Evolutionary conservation across 176 grass and related monocot species (phyloP).

Genomic region (Carex pumila): DNA sequence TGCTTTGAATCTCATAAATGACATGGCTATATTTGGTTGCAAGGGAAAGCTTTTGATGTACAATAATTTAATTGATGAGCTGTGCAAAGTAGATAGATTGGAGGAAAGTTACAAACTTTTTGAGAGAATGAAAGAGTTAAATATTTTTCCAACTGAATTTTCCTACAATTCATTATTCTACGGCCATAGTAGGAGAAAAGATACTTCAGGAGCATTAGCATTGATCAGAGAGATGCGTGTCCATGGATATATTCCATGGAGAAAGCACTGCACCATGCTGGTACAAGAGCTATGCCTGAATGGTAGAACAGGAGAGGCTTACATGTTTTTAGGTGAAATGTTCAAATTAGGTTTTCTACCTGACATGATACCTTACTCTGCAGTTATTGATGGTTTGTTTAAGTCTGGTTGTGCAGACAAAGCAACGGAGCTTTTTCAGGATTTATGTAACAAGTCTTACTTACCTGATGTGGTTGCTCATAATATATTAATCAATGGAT

Average conservation of each 20-base stretch:
- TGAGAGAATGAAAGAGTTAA: conserved; percentile 47
- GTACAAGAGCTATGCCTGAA: conserved; percentile 68
- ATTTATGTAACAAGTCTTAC: conserved; percentile 57
- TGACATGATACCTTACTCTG: conserved; percentile 79
- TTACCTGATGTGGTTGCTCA: conserved; percentile 90
- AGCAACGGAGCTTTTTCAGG: conserved; percentile 50
- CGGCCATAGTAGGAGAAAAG: conserved; percentile 46
- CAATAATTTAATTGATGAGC: conserved; percentile 74
- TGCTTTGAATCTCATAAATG: conserved; percentile 59
- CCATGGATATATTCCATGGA: conserved; percentile 57
- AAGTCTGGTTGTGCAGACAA: conserved; percentile 50
- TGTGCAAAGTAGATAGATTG: conserved; percentile 59
- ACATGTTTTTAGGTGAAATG: conserved; percentile 68
- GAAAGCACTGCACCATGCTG: conserved; percentile 83
- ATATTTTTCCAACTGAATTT: conserved; percentile 59
- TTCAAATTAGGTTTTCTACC: conserved; percentile 70
- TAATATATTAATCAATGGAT: conserved; percentile 94
- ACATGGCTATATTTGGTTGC: conserved; percentile 49
- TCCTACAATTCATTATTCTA: conserved; percentile 83
- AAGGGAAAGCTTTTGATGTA: conserved; percentile 79
- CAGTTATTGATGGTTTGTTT: conserved; percentile 70
- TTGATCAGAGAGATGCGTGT: conserved; percentile 57
- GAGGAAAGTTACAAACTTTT: conserved; percentile 65
- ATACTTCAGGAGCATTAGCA: conserved; percentile 40
- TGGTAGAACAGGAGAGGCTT: conserved; percentile 60